A percentile compares a stretch with the other conserved stretches of the same genome.
These are phyloP conservation scores for Xylaria digitata DNA, from an alignment of 2,329 filamentous ascomycete genomes.

Conservation along the genomic window DNA sequence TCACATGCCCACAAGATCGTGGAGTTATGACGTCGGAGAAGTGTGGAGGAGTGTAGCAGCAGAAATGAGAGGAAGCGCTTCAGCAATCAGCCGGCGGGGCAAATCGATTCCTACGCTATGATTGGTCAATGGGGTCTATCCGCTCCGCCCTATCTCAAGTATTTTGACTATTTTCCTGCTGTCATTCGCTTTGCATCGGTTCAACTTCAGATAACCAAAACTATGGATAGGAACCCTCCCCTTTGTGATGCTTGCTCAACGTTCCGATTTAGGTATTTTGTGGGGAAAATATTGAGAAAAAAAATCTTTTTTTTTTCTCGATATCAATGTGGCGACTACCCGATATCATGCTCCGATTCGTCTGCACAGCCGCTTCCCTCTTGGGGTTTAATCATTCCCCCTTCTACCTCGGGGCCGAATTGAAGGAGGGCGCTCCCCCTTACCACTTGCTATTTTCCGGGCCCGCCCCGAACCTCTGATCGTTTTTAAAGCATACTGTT, in stretches of 20 bases:
- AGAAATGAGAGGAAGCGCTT: too few relatives aligned
- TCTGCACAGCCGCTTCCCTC: too few relatives aligned
- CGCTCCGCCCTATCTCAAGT: neutral
- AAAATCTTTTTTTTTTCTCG: neutral
- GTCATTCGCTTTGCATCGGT: slow-evolving; percentile 27
- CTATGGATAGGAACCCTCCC: too few relatives aligned
- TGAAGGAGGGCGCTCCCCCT: neutral
- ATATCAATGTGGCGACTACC: neutral
- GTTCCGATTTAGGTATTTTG: neutral
- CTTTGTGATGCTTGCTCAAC: neutral
- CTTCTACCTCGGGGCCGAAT: neutral
- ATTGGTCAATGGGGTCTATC: slow-evolving; percentile 30
- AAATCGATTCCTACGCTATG: neutral
- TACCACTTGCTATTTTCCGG: neutral
- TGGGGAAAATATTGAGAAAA: neutral
- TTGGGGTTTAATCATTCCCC: neutral
- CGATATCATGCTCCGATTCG: neutral
- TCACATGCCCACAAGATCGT: too few relatives aligned
- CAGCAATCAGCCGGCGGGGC: too few relatives aligned
- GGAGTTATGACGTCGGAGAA: too few relatives aligned
- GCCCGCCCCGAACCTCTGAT: neutral
- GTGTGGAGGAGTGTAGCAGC: too few relatives aligned
- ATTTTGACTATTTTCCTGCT: neutral
- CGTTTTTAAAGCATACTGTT: neutral
- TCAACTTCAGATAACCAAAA: slow-evolving; percentile 4